Evolutionary conservation across 306 rosid genomes (phyloP), one percentile per base, ranked within the genome.

Genomic region (Fragaria ananassa): DNA sequence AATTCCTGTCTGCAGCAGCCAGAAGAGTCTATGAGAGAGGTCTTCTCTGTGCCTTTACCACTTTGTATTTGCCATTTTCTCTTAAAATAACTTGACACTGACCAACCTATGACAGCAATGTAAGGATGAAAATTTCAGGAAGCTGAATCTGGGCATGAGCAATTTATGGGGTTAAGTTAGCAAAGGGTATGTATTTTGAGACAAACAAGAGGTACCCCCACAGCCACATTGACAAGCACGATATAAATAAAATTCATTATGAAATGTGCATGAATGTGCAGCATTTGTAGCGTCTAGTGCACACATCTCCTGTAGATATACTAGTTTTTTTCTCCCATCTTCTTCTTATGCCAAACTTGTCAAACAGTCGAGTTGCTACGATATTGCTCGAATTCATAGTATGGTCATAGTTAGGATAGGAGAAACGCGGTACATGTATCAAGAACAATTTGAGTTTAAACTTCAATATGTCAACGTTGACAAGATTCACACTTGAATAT

Each of bases 341-440:
- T 63, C 64, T 73, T 58, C 13, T 10, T 74, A 44, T 18, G 45
- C 56, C 77, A 44, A 57, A 57, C 76, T 57, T 25, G 42, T 74
- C 69, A 42, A 60, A 60, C 29, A 74, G 77, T 74, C 44, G 76
- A 4, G 18, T 60, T 31, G 65, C 53, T 4, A 10, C 9, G 21
- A 25, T 8, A 49, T 17, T 41, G 56, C 31, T 74, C 31, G 77
- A 27, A 74, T 17, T 37, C 15, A 18, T 42, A 17, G 67, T 57
- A 21, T 64, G 15, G 44, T 29, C 65, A 12, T 23, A 61, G 68
- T 41, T 73, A 57, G 76, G 50, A 39, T 72, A 6, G 67, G 39
- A 56, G 37, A 21, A 71, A 42, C 2, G 10, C 46, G 15, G 49
- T 45, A 45, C 15, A 37, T 31, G 35, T 31, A 31, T 31, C 35